Conservation (phyloP, 805 yeast genomes). For the Komagataella phaffii region DNA sequence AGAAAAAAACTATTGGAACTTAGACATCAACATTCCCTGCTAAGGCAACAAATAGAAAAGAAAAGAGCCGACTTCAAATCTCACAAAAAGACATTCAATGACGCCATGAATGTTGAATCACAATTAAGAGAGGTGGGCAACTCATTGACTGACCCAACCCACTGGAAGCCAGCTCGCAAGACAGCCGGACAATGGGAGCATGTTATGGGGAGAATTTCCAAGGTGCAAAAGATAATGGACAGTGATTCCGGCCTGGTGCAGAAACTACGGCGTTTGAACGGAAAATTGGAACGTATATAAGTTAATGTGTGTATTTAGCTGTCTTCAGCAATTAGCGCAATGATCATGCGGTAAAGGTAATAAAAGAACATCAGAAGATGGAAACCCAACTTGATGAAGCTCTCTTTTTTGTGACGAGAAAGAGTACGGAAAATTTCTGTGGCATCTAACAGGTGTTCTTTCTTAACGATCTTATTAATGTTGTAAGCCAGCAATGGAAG, state of each 20-base stretch:
- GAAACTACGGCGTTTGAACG: background rate
- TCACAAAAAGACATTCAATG: background rate
- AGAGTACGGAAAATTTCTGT: constrained; percentile 95
- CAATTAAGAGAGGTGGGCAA: background rate
- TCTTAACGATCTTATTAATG: constrained; percentile 62
- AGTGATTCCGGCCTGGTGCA: background rate
- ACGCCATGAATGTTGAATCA: background rate
- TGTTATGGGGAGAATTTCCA: background rate
- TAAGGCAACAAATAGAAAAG: background rate
- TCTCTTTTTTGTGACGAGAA: constrained; percentile 84
- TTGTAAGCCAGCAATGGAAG: constrained; percentile 79
- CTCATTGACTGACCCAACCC: background rate
- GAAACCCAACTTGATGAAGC: constrained; percentile 82
- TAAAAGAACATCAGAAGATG: constrained; percentile 87
- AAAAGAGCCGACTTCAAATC: background rate
- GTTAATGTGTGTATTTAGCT: constrained; percentile 5
- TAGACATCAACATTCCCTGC: background rate
- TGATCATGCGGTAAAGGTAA: constrained; percentile 91
- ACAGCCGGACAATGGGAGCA: background rate
- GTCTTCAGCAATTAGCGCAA: constrained; percentile 74
- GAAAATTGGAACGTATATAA: background rate
- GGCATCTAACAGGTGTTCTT: constrained; percentile 84
- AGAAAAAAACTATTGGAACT: background rate
- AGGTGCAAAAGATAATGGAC: constrained; percentile 1
- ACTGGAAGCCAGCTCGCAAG: background rate